Base-by-base conservation (phyloP, 1,284 basidiomycete genomes). In the Sporisorium graminicola region DNA sequence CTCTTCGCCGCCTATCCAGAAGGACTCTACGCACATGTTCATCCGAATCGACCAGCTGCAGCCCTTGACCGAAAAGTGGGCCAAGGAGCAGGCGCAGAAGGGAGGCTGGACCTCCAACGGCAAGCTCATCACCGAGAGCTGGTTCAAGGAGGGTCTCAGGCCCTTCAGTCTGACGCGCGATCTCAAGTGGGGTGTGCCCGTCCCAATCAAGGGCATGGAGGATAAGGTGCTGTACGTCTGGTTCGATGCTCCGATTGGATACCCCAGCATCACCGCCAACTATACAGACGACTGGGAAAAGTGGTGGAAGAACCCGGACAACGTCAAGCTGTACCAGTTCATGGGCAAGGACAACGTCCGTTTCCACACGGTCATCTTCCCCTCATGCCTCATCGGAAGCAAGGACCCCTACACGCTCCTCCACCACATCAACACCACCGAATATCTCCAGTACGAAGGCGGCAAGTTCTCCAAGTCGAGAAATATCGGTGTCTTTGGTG, bases 381-480 rank as follows among this genome's bases (percentile, higher is more conserved):
- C 97, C 13, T 91, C 94, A 9, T 91, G 95, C 74, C 90, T 95
- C 80, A 87, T 98, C 77, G 97, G 91, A 10, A 95, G 97, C 79
- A 93, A 93, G 31, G 90, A 94, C 56, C 88, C 91, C 65, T 99
- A 97, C 96, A 98, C 96, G 37, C 94, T 89, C 86, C 89, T 99
- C 6, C 93, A 98, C 86, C 95, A 98, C 87, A 88, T 99, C 67
- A 97, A 94, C 27, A 94, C 94, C 7, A 98, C 97, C 65, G 95
- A 99, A 86, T 99, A 97, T 86, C 89, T 99, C 66, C 98, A 98
- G 85, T 99, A 99, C 86, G 97, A 99, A 86, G 94, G 94, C 61
- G 96, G 95, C 58, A 99, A 99, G 86, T 99, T 99, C 89, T 97
- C 94, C 63, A 99, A 99, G 88, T 95, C 94, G 81, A 91, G 94